These are phyloP conservation scores for Tieghemiomyces parasiticus DNA, from an alignment of 192 early-diverging fungal species.

Conservation along the genomic window DNA sequence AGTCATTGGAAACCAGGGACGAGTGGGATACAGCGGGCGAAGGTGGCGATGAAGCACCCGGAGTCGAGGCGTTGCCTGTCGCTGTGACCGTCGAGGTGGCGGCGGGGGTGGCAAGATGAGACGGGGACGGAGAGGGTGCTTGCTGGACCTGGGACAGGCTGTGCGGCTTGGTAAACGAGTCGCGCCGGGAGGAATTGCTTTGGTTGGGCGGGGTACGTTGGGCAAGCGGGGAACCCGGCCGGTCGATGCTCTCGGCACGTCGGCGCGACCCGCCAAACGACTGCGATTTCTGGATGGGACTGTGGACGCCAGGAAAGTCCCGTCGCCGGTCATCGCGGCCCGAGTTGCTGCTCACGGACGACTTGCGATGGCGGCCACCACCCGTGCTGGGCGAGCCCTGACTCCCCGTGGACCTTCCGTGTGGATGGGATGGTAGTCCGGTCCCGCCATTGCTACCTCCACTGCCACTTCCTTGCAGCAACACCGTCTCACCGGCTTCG, in stretches of 20 bases:
- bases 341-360: not conserved
- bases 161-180: not conserved
- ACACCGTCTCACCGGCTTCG: not conserved
- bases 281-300: conserved; percentile 2
- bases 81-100: not conserved
- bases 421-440: not conserved
- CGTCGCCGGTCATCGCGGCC: not conserved
- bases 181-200: not conserved
- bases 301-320: not conserved
- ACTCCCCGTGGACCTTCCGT: not conserved
- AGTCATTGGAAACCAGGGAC: not conserved
- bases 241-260: not conserved
- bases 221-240: not conserved
- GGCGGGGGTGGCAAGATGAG: not conserved
- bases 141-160: not conserved
- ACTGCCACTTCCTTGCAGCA: not conserved
- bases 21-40: conserved; percentile 3
- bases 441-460: not conserved
- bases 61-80: not conserved
- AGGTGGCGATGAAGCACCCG: not conserved
- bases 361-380: not conserved
- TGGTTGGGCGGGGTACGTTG: not conserved
- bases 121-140: not conserved
- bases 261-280: not conserved
- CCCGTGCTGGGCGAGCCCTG: not conserved